Conservation (phyloP, 805 yeast species). For the Yarrowia sp. region DNA sequence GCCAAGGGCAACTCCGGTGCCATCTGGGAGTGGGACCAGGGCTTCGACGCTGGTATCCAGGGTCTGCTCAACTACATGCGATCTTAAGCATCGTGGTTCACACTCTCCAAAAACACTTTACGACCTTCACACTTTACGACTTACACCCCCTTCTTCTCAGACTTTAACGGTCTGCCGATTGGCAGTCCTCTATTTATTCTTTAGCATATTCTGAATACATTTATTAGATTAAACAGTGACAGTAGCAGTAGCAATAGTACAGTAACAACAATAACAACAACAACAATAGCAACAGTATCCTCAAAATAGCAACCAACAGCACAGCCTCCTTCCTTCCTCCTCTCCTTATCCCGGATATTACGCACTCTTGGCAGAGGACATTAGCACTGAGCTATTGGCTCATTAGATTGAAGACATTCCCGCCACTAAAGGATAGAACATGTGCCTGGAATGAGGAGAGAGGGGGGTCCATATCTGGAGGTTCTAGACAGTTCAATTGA, state of each 20-base stretch:
- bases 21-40: slow-evolving; percentile 92
- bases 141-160: slow-evolving; percentile 4
- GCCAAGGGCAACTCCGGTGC: slow-evolving; percentile 62
- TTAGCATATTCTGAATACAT: slow-evolving; percentile 26
- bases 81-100: neutral
- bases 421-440: no score
- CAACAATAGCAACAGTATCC: neutral
- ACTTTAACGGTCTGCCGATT: slow-evolving; percentile 17
- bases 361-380: neutral
- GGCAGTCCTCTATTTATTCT: slow-evolving; percentile 21
- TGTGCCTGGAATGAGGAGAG: no score
- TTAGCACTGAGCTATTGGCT: neutral
- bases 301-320: neutral
- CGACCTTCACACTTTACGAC: slow-evolving; percentile 19
- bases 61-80: slow-evolving; percentile 48
- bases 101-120: neutral
- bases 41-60: slow-evolving; percentile 69
- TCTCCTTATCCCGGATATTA: slow-evolving; percentile 1
- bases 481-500: no score
- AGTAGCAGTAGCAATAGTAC: slow-evolving; percentile 9
- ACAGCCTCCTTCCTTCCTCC: no score
- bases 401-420: neutral
- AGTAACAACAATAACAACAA: neutral
- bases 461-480: no score
- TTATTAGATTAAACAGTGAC: neutral